These are phyloP conservation scores for Teratosphaeriaceae sp. DNA, from an alignment of 2,329 filamentous ascomycete genomes.

Conservation along the genomic window DNA sequence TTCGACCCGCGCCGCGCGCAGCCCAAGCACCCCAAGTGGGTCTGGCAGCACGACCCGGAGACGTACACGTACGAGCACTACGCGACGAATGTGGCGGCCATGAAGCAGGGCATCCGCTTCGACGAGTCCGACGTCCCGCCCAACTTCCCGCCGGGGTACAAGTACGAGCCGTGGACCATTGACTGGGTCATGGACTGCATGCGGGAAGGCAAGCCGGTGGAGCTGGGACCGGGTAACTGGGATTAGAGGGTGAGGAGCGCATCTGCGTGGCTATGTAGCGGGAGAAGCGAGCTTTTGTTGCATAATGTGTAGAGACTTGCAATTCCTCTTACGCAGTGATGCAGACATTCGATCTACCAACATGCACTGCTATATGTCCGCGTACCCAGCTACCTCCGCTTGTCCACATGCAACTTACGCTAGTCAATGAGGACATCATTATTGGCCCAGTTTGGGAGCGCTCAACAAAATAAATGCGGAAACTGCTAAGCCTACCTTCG, in stretches of 20 bases:
- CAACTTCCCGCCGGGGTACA: slow-evolving; percentile 36
- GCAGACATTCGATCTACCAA: no score
- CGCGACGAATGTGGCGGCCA: slow-evolving; percentile 33
- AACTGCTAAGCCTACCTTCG: no score
- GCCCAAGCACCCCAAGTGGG: slow-evolving; percentile 41
- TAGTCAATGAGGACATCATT: no score
- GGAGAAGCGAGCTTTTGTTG: no score
- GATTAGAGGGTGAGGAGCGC: slow-evolving; percentile 12
- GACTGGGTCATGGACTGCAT: slow-evolving; percentile 36
- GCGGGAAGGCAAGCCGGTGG: slow-evolving; percentile 27
- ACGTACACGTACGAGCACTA: slow-evolving; percentile 41
- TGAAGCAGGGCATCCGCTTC: slow-evolving; percentile 37
- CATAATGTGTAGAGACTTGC: no score
- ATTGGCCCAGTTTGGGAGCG: no score
- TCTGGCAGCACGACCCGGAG: slow-evolving; percentile 41
- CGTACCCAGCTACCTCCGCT: no score
- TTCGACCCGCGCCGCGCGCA: slow-evolving; percentile 38
- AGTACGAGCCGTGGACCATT: slow-evolving; percentile 34
- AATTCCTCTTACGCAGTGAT: no score
- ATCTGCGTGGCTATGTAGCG: no score
- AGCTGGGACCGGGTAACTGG: slow-evolving; percentile 30
- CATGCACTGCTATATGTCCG: no score
- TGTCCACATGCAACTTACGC: no score
- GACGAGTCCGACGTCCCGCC: slow-evolving; percentile 37
- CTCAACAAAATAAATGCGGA: no score